Evolutionary conservation across 2,329 filamentous ascomycete genomes (phyloP), one percentile per base, ranked within the genome.

Genomic region (Pseudocercospora cruenta): DNA sequence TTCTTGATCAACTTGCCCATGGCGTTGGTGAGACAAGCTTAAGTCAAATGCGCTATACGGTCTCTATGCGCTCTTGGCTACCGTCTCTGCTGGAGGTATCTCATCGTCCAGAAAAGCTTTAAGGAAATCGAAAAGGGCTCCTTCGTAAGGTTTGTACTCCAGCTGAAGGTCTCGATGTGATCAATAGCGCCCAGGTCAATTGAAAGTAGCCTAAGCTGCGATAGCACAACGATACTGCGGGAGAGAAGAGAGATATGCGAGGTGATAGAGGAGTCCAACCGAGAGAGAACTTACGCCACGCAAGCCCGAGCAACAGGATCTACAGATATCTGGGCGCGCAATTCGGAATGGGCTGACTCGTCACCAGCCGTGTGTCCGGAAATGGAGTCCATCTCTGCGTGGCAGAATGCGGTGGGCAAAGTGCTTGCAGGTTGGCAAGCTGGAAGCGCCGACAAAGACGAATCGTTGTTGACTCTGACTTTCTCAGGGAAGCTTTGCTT

Each of bases 1-100:
- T 98, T 98, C 87, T 99, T 99, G 84, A 99, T 98, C 78, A 99
- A 89, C 82, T 91, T 95, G 80, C 95, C 95, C 95, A 99, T 99
- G 71, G 70, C 81, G 55, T 58, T 19, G 19, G n/a, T 43, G 31
- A 58, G 55, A 58, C 55, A 43, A 69, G 49, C 58, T 65, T 57
- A 39, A 59, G 60, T 9, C 36, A 51, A 39, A 47, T 33, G 24
- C 58, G 49, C 51, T 26, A 54, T 49, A 54, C 51, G 45, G 58
- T 66, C 64, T 67, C 55, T 36, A 28, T 58, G 64, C 64, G 54
- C 61, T 66, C 51, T 57, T 45, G 58, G 64, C 66, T 68, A 66
- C 57, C 66, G 66, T 60, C 51, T 45, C 54, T 36, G 53, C 51
- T 36, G 63, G n/a, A n/a, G 49, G 33, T 39, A 45, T 58, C 57